Evolutionary conservation across 352 stramenopile species (phyloP), one percentile per base, ranked within the genome.

Genomic region (Phytophthora cajani): DNA sequence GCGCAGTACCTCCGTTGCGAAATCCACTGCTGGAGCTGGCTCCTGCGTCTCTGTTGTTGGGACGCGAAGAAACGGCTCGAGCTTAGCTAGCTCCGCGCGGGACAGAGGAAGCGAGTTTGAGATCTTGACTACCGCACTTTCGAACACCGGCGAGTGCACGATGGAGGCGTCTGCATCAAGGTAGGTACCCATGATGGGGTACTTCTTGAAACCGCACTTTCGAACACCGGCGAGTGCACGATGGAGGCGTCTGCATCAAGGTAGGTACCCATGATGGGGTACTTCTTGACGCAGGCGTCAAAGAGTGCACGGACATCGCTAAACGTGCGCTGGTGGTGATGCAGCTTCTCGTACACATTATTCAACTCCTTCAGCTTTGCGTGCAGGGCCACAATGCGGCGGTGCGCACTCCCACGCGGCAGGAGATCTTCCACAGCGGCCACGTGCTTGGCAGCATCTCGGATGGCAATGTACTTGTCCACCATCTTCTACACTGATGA

Each of bases 281-380:
- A 47, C 40, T 47, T 21, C 40, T 19, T 19, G 40, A 16, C 5
- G 40, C 40, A 47, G 3, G 40, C 40, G 17, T 47, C 40, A n/a
- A 47, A 47, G 40, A 47, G 40, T 21, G 40, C 40, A 9, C 40
- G 40, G 1, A n/a, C 40, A 3, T 47, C 40, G 16, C 12, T 14
- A 19, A 47, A 4, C 14, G 40, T 47, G 40, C 40, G 40, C 17
- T 47, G 21, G 40, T 47, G 40, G 40, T 47, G 40, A 5, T 47
- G 40, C 40, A 47, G 14, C 17, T 47, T 47, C 40, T 47, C n/a
- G 40, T 10, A 42, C 12, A 42, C 54, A 27, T 68, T 74, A 1
- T 74, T 14, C 1, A 79, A 49, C 19, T 79, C 63, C 17, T 70
- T 16, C 25, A 79, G 40, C 54, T 70, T 70, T 2, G 23, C 27